Percentiles rank a stretch among this genome's conserved stretches.
Evolutionary conservation across 345 rosid genomes (phyloP).

Genomic region (Psidium guajava): DNA sequence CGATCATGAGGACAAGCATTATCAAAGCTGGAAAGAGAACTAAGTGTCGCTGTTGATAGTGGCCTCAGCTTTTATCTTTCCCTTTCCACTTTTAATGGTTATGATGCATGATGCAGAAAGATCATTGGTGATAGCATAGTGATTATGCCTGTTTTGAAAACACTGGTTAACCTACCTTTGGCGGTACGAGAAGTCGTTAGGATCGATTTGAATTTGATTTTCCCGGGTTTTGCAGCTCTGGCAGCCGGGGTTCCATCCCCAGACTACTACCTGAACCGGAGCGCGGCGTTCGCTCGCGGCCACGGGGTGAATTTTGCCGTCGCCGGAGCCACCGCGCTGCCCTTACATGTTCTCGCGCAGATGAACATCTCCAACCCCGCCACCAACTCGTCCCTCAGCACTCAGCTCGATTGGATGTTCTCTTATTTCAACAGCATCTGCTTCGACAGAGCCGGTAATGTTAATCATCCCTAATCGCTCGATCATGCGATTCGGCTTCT

Average conservation of each 20-base stretch:
- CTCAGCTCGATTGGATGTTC: neutral
- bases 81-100: neutral
- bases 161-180: neutral
- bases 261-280: neutral
- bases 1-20: neutral
- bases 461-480: neutral
- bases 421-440: neutral
- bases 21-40: neutral
- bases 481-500: neutral
- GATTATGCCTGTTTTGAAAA: neutral
- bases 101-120: neutral
- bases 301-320: slow-evolving; percentile 3
- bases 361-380: neutral
- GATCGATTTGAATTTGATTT: neutral
- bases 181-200: neutral
- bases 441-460: neutral
- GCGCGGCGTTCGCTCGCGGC: neutral
- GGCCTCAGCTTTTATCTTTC: neutral
- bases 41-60: neutral
- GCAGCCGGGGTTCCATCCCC: neutral
- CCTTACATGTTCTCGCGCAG: neutral
- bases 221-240: neutral
- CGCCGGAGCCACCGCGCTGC: neutral
- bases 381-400: neutral
- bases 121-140: neutral